phyloP scores from a whole-genome alignment of 1,139 yeast genomes.

The Pichiaceae sp. region DNA sequence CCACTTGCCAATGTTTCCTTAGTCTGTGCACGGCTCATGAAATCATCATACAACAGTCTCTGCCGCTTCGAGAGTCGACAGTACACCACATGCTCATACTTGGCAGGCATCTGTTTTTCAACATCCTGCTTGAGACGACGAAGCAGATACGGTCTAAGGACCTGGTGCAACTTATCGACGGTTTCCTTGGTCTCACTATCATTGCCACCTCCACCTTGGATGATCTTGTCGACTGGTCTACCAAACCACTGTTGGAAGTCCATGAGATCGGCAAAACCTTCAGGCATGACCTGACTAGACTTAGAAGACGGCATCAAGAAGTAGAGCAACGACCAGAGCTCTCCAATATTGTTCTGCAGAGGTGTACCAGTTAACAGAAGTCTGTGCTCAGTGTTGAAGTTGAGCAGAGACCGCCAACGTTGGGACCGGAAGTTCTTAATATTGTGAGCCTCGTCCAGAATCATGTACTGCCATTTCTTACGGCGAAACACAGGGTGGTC shows the following conservation, averaged over 20 bases:
- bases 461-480: constrained; percentile 93
- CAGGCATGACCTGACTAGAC: constrained; percentile 67
- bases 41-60: constrained; percentile 86
- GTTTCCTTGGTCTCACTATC: constrained; percentile 74
- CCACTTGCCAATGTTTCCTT: constrained; percentile 92
- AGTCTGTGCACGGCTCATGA: constrained; percentile 95
- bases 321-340: constrained; percentile 87
- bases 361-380: constrained; percentile 93
- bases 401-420: constrained; percentile 92
- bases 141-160: constrained; percentile 81
- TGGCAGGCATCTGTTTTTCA: constrained; percentile 98
- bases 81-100: constrained; percentile 88
- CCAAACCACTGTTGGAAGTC: constrained; percentile 99
- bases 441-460: constrained; percentile 96
- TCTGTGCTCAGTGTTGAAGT: constrained; percentile 87
- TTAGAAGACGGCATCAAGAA: constrained; percentile 91
- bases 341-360: constrained; percentile 83
- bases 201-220: constrained; percentile 59
- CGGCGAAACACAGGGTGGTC: constrained; percentile 92
- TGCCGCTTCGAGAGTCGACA: constrained; percentile 92
- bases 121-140: constrained; percentile 94
- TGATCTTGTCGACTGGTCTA: constrained; percentile 84
- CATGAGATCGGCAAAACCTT: constrained; percentile 91
- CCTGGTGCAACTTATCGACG: constrained; percentile 85
- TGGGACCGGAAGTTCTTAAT: constrained; percentile 94